Evolutionary conservation across 225 moss, liverwort and hornwort genomes (phyloP), one percentile per base, ranked within the genome.

Genomic region (Physcomitrellopsis africana): DNA sequence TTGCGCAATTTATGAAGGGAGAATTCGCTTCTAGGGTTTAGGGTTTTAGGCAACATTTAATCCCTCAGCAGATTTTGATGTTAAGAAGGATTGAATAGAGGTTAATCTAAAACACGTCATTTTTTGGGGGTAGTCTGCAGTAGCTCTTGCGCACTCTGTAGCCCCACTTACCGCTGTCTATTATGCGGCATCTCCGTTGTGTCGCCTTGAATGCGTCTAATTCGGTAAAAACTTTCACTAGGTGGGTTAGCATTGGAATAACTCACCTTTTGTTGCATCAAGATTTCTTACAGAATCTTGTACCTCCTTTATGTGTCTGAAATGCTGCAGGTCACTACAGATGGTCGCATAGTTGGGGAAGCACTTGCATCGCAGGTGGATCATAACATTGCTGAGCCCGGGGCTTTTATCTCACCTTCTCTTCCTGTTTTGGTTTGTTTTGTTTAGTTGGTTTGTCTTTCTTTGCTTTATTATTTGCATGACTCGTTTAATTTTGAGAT

Each of bases 291-390:
- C 51, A 41, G 22, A 60, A n/a, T 14, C 1, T 9, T 10, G 13
- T 12, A 72, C 44, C 24, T 70, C 45, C 51, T 61, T 51, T 67
- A 10, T 8, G 9, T 51, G 17, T 72, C 10, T 72, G 32, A 67
- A 72, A 66, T 68, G 15, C 29, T 73, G 67, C 82, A 96, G 96
- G 91, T 96, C 64, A 80, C 84, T 69, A 86, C 87, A 46, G 86
- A 89, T 76, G 95, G 99, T 72, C 87, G 77, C 67, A 91, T 99
- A 10, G 74, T 93, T 27, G 99, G 99, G 49, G 99, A 99, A 88
- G 86, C 95, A 45, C 91, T 99, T 72, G 85, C 93, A 53, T 99
- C 95, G 73, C 99, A 99, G 95, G 96, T 96, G 80, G 32, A 54
- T 77, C 41, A 11, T 54, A 65, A 37, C n/a, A 43, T 16, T 57